Evolutionary conservation across 441 rosid genomes (phyloP), one percentile per base, ranked within the genome.

Genomic region (Erodium trifolium): DNA sequence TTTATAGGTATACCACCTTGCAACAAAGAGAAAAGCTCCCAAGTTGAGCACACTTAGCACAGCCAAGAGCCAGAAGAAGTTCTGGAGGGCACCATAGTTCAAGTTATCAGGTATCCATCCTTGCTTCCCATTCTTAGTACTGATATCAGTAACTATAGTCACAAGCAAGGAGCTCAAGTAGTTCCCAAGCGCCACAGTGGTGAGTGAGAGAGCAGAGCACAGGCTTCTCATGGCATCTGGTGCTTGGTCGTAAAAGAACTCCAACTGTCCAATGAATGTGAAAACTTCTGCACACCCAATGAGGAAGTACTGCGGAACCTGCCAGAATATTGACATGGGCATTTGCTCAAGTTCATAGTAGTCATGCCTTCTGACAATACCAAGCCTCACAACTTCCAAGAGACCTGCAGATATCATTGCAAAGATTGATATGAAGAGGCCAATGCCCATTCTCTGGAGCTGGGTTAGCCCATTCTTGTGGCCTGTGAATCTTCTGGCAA

Each of bases 201-300:
- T 91, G 3, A 93, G 85, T 0, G 92, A 78, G 34, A 93, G 82
- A 14, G 98, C 98, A 0, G 95, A 87, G 84, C 97, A 88, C 71
- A 93, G 71, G 71, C 97, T 93, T 70, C 97, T 81, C 96, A 91
- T 88, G 0, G 97, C 98, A 76, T 93, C 97, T 2, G 98, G 98
- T 12, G 97, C 97, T 64, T 93, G 95, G 65, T 88, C 95, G 11
- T 93, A 93, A 84, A 91, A 91, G 49, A 93, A 93, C 86, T 93
- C 98, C 60, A 91, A 53, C 75, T 93, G 92, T 0, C 98, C 97
- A 0, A 93, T 86, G 78, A 88, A 83, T 4, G 92, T 87, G 73
- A 93, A 93, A 23, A 93, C 97, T 79, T 93, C 97, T 0, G 98
- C 97, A 69, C 96, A 91, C 2, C 98, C 98, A 0, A 91, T 66